Evolutionary conservation across 2,329 filamentous ascomycete genomes (phyloP), one percentile per base, ranked within the genome.

Genomic region (Scytalidium sp.): DNA sequence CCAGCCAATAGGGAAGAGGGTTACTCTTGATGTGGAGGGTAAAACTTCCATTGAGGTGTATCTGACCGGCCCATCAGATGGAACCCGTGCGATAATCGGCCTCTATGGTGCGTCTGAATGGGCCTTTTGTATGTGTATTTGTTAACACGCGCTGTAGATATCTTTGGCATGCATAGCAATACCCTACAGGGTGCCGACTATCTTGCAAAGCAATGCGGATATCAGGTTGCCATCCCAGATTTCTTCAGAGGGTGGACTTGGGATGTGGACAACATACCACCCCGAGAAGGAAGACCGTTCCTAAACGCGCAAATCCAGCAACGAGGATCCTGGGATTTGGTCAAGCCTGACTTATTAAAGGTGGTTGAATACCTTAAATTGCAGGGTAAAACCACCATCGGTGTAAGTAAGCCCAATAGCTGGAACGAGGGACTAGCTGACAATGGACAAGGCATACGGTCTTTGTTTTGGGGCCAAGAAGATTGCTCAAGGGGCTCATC

Each of bases 211-310:
- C 6, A 36, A 36, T 36, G 8, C 13, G 32, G 32, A 36, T 36
- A 36, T 19, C 42, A 19, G 8, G 25, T 49, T 32, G 21, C 41
- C 2, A 21, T 49, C 17, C 47, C 47, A 20, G 41, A 49, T 45
- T 45, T 49, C 47, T 49, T 49, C 32, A 41, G 47, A 19, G 42
- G 47, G n/a, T 40, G 25, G 17, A 43, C 42, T n/a, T 49, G 47
- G 47, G 20, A 41, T 7, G 45, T 21, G 11, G 40, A 36, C 20
- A 27, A 49, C 29, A 49, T 45, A 8, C 47, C 47, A 2, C 47
- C 47, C 15, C 44, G 27, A 15, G 47, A 49, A 27, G 47, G 47
- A 8, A 13, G 47, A 10, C 25, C 27, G 15, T 25, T 22, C 10
- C 41, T 49, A 36, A 42, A 49, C 25, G 47, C 42, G 6, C 25